These are phyloP conservation scores for Pyricularia sp. DNA, from an alignment of 2,329 filamentous ascomycete genomes.

Conservation along the genomic window DNA sequence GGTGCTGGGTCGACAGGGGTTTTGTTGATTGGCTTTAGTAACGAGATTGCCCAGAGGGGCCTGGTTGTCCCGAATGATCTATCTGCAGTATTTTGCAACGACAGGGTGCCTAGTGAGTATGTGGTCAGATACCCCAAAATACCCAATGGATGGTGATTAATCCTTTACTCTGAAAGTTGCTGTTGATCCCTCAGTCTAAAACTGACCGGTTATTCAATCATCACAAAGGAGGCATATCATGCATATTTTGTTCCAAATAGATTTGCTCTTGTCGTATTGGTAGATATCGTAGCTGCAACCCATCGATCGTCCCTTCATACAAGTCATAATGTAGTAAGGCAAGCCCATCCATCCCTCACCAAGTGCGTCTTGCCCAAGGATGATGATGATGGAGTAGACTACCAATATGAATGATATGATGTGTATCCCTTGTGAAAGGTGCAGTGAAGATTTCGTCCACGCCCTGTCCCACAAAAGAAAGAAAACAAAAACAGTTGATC, in stretches of 20 bases:
- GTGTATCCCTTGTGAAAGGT: not conserved
- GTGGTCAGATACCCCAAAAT: not conserved
- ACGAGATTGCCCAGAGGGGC: not conserved
- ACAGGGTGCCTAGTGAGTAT: not conserved
- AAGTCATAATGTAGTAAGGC: constrained; percentile 2
- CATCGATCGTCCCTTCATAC: constrained; percentile 5
- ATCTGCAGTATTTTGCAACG: not conserved
- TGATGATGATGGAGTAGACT: not conserved
- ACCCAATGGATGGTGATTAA: not conserved
- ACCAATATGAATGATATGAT: constrained; percentile 2
- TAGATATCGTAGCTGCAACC: constrained; percentile 2
- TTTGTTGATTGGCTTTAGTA: not conserved
- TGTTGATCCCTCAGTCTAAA: not conserved
- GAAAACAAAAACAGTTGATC: not conserved
- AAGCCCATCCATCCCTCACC: not conserved
- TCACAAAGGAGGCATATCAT: not conserved
- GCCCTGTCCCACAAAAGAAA: not conserved
- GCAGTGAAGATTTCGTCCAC: not conserved
- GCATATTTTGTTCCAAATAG: not conserved
- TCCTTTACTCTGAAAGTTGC: not conserved
- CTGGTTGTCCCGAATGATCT: not conserved
- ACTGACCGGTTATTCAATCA: not conserved
- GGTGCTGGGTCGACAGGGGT: not conserved
- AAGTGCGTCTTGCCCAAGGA: not conserved
- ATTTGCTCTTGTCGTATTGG: not conserved